Percentiles rank a stretch among this genome's conserved stretches.
Conservation (phyloP, 2,329 filamentous ascomycete species). For the Coniella lustricola region DNA sequence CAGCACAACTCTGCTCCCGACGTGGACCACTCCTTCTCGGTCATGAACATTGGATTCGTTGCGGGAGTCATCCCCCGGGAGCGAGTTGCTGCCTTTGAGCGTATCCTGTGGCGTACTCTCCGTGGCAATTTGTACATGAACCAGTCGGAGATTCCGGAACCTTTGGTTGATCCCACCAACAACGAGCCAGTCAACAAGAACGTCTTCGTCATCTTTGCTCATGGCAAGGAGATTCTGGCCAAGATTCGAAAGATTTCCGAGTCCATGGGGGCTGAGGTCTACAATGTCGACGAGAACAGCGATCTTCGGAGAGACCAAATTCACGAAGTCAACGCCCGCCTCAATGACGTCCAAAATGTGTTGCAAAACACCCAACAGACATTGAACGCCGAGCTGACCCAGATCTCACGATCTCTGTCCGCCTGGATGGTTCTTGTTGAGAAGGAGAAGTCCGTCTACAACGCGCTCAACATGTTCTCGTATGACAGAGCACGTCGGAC, state of each 20-base stretch:
- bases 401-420: constrained; percentile 85
- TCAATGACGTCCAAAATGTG: constrained; percentile 87
- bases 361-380: constrained; percentile 92
- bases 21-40: constrained; percentile 80
- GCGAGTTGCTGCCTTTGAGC: constrained; percentile 89
- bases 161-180: constrained; percentile 82
- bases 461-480: constrained; percentile 91
- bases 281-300: constrained; percentile 95
- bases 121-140: constrained; percentile 99
- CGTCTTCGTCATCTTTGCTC: constrained; percentile 98
- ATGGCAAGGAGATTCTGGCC: constrained; percentile 94
- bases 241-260: constrained; percentile 99
- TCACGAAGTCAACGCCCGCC: constrained; percentile 89
- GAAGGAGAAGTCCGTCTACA: constrained; percentile 97
- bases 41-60: constrained; percentile 98
- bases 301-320: constrained; percentile 93
- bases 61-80: constrained; percentile 92
- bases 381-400: constrained; percentile 83
- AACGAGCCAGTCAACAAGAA: constrained; percentile 95
- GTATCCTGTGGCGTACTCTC: constrained; percentile 93
- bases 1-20: constrained; percentile 64
- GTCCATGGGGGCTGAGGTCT: constrained; percentile 90
- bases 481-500: constrained; percentile 95
- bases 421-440: constrained; percentile 97
- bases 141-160: constrained; percentile 94